Evolutionary conservation across 225 moss, liverwort and hornwort species (phyloP).

Genomic region (Sphagnum tenellum): DNA sequence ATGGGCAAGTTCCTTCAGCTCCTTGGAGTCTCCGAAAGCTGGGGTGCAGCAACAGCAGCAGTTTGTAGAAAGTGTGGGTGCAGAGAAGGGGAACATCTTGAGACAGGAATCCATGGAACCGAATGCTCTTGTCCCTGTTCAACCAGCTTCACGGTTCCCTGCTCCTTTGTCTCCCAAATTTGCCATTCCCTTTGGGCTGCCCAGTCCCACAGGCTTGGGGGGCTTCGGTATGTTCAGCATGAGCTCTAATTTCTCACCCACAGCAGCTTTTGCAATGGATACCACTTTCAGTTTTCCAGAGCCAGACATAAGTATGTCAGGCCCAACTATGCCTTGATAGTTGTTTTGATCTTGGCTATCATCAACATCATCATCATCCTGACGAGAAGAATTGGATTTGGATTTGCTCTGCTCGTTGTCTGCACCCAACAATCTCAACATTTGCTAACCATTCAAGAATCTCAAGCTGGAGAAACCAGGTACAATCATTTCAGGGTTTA

Average conservation of each 20-base stretch:
- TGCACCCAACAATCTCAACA: no score
- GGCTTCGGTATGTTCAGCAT: conserved; percentile 51
- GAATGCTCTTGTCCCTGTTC: not conserved
- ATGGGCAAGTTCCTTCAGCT: conserved; percentile 67
- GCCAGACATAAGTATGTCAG: conserved; percentile 36
- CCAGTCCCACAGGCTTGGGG: conserved; percentile 32
- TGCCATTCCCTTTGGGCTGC: conserved; percentile 27
- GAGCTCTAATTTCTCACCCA: conserved; percentile 50
- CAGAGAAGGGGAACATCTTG: conserved; percentile 14
- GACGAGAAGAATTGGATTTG: no score
- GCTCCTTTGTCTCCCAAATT: conserved; percentile 39
- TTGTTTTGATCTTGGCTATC: no score
- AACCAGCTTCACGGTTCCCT: conserved; percentile 18
- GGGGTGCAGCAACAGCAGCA: conserved; percentile 33
- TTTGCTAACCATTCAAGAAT: no score
- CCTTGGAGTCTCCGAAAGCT: conserved; percentile 60
- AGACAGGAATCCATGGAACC: not conserved
- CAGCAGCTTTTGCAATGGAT: conserved; percentile 46
- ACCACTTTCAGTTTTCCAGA: conserved; percentile 62
- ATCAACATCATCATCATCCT: no score
- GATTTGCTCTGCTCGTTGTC: no score
- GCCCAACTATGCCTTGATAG: conserved; percentile 7
- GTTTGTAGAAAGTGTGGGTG: conserved; percentile 55
- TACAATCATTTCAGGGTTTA: no score
- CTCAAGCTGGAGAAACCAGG: no score